Evolutionary conservation across 768 basidiomycete species (phyloP).

Genomic region (Rhodotorula toruloides): DNA sequence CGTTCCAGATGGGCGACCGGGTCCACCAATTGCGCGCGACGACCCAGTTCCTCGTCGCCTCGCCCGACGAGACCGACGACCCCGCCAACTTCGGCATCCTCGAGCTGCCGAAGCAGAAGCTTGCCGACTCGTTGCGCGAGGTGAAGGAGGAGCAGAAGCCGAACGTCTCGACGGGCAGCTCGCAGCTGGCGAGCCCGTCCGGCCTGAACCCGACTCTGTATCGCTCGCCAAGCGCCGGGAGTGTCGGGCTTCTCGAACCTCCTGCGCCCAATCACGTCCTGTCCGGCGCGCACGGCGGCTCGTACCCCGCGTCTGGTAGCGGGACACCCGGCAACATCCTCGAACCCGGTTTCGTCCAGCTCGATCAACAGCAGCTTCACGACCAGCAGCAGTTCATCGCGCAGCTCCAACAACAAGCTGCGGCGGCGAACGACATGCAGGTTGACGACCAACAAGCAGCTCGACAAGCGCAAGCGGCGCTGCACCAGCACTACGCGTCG

Average conservation of each 20-base stretch:
- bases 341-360: constrained; percentile 15
- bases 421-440: constrained; percentile 15
- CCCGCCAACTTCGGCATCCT: constrained; percentile 5
- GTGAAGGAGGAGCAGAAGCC: constrained; percentile 10
- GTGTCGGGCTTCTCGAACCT: constrained; percentile 11
- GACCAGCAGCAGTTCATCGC: background rate
- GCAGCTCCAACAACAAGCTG: constrained; percentile 2
- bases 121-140: background rate
- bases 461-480: constrained; percentile 28
- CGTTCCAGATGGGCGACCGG: constrained; percentile 32
- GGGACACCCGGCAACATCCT: constrained; percentile 8
- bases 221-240: constrained; percentile 23
- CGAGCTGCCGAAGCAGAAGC: background rate
- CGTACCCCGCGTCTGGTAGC: background rate
- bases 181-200: constrained; percentile 21
- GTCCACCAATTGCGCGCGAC: constrained; percentile 26
- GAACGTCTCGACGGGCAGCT: constrained; percentile 4
- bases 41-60: constrained; percentile 23
- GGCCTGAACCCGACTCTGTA: background rate
- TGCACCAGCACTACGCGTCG: constrained; percentile 29
- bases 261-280: background rate
- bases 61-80: constrained; percentile 24
- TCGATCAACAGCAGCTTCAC: constrained; percentile 11
- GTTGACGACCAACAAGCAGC: constrained; percentile 13
- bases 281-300: background rate